phyloP scores from a whole-genome alignment of 2,329 filamentous ascomycete genomes.

The Exophiala mesophila region DNA sequence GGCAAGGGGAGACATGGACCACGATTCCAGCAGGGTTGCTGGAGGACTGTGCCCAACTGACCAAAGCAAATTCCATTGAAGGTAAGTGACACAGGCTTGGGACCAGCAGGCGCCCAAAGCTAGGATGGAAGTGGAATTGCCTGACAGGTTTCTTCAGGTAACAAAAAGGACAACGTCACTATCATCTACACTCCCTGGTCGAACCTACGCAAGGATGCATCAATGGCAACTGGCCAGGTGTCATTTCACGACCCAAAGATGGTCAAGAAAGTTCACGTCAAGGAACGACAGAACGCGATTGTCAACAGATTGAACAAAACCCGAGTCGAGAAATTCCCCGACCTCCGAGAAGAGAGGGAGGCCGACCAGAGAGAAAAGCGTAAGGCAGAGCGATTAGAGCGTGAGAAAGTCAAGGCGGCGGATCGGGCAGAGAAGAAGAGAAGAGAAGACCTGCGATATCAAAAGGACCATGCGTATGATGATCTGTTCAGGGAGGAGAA shows the following conservation, averaged over 20 bases:
- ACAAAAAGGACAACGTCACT: constrained; percentile 97
- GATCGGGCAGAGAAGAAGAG: constrained; percentile 57
- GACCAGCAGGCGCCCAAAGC: too few relatives aligned
- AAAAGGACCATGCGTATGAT: constrained; percentile 97
- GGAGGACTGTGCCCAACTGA: constrained; percentile 89
- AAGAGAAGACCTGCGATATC: constrained; percentile 82
- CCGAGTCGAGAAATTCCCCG: constrained; percentile 78
- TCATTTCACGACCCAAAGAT: constrained; percentile 82
- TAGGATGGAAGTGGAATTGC: constrained; percentile 17
- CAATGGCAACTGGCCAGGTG: constrained; percentile 93
- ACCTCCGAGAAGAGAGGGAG: constrained; percentile 77
- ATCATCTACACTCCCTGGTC: constrained; percentile 97
- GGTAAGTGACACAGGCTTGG: constrained; percentile 47
- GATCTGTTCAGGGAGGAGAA: constrained; percentile 82
- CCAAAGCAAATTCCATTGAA: constrained; percentile 98
- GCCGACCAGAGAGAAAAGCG: constrained; percentile 67
- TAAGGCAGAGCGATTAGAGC: constrained; percentile 54
- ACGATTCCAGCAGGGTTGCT: constrained; percentile 68
- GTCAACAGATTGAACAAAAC: constrained; percentile 99
- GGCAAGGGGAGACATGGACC: constrained; percentile 77
- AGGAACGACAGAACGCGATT: constrained; percentile 77
- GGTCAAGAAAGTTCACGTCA: constrained; percentile 77
- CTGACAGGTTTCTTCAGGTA: constrained; percentile 53
- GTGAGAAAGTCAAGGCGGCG: constrained; percentile 37
- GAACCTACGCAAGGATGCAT: constrained; percentile 90